Evolutionary conservation across 495 filamentous ascomycete species (phyloP), one percentile per base, ranked within the genome.

Genomic region (Cudoniella acicularis): DNA sequence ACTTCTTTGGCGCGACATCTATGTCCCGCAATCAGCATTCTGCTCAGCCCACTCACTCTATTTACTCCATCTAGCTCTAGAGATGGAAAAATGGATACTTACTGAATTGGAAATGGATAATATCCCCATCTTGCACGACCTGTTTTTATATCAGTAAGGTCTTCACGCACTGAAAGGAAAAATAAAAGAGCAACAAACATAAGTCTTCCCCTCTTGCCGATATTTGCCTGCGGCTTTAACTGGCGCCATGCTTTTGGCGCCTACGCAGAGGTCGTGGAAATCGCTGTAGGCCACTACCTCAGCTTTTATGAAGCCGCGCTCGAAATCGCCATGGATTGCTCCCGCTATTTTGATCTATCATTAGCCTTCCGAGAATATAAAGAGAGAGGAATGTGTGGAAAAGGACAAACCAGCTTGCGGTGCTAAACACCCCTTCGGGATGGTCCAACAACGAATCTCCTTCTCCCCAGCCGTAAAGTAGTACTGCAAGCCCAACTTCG

Each of bases 401-500:
- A 41, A 23, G 10, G 18, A 36, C 57, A n/a, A 17, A 53, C 58
- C 54, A 41, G 63, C 63, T 59, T 65, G 63, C 1, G 62, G 63
- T 1, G 63, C 63, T 0, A 61, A 41, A 61, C 53, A 58, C 1
- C 66, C 66, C 10, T 24, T 46, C 13, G 59, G 62, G 26, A 72
- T 68, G 2, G 69, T 66, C 70, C 70, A 72, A 57, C 66, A 69
- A 26, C 67, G 54, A 51, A 72, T 67, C 57, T 72, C 70, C 50
- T 72, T 70, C 62, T 69, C 67, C 24, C 69, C 70, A 3, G 67
- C 68, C n/a, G 68, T 72, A 57, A 72, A 72, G 59, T 69, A 71
- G 51, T 70, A 70, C 26, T 68, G 64, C 27, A 72, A 49, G 1
- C 68, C 67, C 2, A 71, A 59, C 48, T 67, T 66, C n/a, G 59